phyloP scores from a whole-genome alignment of 495 filamentous ascomycete genomes.

The Penicillium arizonense region DNA sequence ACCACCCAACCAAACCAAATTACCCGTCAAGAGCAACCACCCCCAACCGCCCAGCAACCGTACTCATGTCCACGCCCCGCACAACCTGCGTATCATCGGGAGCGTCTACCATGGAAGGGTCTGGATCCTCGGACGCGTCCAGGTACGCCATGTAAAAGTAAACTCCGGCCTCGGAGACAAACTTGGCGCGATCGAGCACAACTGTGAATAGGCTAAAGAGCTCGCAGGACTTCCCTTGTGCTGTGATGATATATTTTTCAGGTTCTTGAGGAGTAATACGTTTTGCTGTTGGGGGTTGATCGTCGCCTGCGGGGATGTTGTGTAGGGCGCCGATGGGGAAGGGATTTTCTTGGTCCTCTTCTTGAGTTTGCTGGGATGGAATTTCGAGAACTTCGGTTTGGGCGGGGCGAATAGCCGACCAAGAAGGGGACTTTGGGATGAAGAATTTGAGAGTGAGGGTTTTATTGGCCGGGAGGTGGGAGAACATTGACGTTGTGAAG shows the following conservation, averaged over 20 bases:
- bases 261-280: conserved; percentile 4
- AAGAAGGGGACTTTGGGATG: conserved; percentile 12
- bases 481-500: conserved; percentile 10
- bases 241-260: background rate
- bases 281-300: background rate
- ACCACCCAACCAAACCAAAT: background rate
- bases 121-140: background rate
- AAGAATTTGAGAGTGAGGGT: conserved; percentile 14
- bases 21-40: conserved; percentile 7
- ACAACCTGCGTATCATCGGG: conserved; percentile 5
- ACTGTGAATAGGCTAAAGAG: conserved; percentile 10
- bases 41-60: background rate
- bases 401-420: conserved; percentile 14
- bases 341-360: background rate
- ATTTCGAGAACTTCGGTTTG: conserved; percentile 4
- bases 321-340: conserved; percentile 13
- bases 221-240: background rate
- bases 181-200: conserved; percentile 12
- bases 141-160: conserved; percentile 14
- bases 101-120: background rate
- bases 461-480: conserved; percentile 13
- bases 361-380: conserved; percentile 3
- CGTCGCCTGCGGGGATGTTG: background rate
- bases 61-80: conserved; percentile 6
- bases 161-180: conserved; percentile 15